Conservation (phyloP, 2,329 filamentous ascomycete genomes). For the Knufia fluminis region DNA sequence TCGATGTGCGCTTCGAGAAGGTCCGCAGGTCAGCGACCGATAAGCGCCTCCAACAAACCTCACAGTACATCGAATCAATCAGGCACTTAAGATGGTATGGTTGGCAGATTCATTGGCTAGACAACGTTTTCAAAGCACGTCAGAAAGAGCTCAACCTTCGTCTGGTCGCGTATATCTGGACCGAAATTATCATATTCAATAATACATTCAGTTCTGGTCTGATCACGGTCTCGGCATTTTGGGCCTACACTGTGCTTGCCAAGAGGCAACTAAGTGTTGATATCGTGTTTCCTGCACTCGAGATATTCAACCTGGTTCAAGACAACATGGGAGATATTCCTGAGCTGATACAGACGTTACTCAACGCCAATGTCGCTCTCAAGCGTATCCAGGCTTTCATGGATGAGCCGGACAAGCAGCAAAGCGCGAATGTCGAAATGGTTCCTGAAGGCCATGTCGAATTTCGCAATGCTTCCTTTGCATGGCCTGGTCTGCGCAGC, state of each 20-base stretch:
- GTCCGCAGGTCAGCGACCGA: conserved; percentile 67
- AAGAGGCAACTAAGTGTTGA: conserved; percentile 63
- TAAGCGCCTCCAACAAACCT: conserved; percentile 65
- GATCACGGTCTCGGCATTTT: conserved; percentile 74
- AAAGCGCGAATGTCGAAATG: conserved; percentile 42
- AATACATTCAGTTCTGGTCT: conserved; percentile 63
- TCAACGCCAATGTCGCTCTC: conserved; percentile 77
- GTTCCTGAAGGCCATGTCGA: conserved; percentile 30
- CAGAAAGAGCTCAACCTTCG: conserved; percentile 58
- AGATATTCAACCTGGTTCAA: conserved; percentile 70
- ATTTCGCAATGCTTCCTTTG: conserved; percentile 60
- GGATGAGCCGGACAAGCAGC: conserved; percentile 71
- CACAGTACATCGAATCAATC: conserved; percentile 79
- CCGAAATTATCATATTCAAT: conserved; percentile 54
- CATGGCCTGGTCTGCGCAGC: conserved; percentile 62
- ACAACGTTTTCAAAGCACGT: conserved; percentile 58
- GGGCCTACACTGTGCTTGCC: conserved; percentile 66
- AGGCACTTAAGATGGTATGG: conserved; percentile 73
- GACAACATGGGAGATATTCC: conserved; percentile 65
- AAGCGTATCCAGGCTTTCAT: conserved; percentile 78
- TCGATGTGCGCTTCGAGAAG: conserved; percentile 59
- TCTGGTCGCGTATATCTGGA: conserved; percentile 55
- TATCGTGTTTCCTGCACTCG: conserved; percentile 76
- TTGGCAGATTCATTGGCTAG: conserved; percentile 69
- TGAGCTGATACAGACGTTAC: conserved; percentile 60